These are phyloP conservation scores for Calonectria pteridis DNA, from an alignment of 2,329 filamentous ascomycete genomes.

Conservation along the genomic window DNA sequence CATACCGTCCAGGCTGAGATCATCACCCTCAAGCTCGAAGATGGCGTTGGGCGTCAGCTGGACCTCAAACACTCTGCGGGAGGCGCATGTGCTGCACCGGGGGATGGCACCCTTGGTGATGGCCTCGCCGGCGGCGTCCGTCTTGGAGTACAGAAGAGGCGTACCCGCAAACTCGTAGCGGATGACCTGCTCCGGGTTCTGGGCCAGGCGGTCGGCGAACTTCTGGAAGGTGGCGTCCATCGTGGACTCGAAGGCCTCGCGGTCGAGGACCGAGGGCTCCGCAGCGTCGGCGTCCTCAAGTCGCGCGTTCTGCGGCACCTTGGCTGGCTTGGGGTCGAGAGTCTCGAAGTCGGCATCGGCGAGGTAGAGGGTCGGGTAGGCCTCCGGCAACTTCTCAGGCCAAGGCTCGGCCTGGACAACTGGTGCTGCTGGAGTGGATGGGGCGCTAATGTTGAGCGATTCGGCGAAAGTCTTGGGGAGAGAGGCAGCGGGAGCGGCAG, in stretches of 20 bases:
- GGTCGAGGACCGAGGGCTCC: conserved; percentile 68
- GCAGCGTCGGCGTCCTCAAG: conserved; percentile 55
- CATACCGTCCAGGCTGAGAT: conserved; percentile 84
- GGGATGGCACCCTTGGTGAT: conserved; percentile 73
- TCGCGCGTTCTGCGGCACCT: conserved; percentile 63
- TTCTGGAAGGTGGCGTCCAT: conserved; percentile 84
- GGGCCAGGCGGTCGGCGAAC: conserved; percentile 81
- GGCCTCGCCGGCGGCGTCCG: conserved; percentile 78
- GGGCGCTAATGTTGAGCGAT: conserved; percentile 79
- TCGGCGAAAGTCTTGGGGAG: conserved; percentile 77
- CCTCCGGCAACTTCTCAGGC: conserved; percentile 76
- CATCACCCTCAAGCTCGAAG: conserved; percentile 84
- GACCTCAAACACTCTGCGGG: conserved; percentile 85
- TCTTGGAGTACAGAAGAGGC: conserved; percentile 84
- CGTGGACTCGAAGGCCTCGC: conserved; percentile 77
- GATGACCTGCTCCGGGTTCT: conserved; percentile 87
- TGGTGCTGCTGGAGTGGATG: conserved; percentile 45
- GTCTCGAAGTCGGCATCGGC: conserved; percentile 93
- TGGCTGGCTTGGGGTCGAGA: conserved; percentile 71
- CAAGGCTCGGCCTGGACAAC: conserved; percentile 74
- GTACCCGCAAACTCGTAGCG: conserved; percentile 81
- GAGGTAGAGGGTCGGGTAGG: conserved; percentile 84
- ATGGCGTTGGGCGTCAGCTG: conserved; percentile 95
- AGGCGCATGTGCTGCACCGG: conserved; percentile 81
- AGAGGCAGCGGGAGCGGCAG: conserved; percentile 44